Base-by-base conservation (phyloP, 1,139 yeast species). In the Blastobotrys apis region DNA sequence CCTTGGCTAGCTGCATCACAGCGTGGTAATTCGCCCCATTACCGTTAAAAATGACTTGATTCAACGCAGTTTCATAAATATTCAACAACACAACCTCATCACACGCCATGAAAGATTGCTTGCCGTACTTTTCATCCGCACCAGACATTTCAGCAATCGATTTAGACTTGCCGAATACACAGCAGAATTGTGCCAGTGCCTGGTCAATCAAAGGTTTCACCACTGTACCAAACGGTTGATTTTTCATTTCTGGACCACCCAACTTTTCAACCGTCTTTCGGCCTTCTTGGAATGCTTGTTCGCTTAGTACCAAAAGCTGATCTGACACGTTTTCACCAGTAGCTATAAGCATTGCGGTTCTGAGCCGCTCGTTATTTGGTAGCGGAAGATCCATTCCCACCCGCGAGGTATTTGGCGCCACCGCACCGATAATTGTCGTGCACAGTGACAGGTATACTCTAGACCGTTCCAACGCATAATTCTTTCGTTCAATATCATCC, bases 31-130 rank as follows among this genome's bases (percentile, higher is more conserved):
- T 20, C n/a, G 17, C 36, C 15, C 36, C 36, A 9, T 9, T 13
- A 16, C 5, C n/a, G 26, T 33, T 25, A 27, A 39, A 39, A 2
- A 39, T 23, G 12, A 39, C 38, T 16, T 33, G 33, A 15, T 39
- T 39, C 20, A 39, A 27, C 17, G 43, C 23, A 2, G 43, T 27
- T 34, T 39, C 43, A 12, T 27, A 39, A 9, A 39, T 17, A 25
- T 33, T 33, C 15, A 33, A 21, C 38, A 39, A n/a, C 17, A 33
- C 26, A 17, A 33, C 38, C 20, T 27, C 30, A 21, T 26, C 26
- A 27, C 31, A 26, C 6, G 20, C 17, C 22, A 15, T 19, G 26
- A 22, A 22, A 4, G 25, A 12, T 3, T 17, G 20, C 6, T 17
- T 17, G 4, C 17, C 33, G 19, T 31, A 31, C 17, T 12, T 17